These are phyloP conservation scores for Phyllosticta paracitricarpa DNA, from an alignment of 2,329 filamentous ascomycete genomes.

Conservation along the genomic window DNA sequence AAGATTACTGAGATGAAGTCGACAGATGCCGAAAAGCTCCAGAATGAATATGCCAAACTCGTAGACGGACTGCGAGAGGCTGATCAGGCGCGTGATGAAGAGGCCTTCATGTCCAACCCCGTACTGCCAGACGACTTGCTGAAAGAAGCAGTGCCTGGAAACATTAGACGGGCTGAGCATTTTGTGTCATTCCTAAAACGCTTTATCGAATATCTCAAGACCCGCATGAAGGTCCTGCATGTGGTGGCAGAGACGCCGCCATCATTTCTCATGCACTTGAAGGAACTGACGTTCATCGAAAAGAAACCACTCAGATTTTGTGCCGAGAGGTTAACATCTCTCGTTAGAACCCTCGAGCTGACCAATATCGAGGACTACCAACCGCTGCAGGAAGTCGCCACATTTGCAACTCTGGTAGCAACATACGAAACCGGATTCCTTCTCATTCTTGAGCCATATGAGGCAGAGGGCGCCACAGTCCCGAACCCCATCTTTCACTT, in stretches of 20 bases:
- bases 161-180: constrained; percentile 90
- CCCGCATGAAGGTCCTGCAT: constrained; percentile 94
- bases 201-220: constrained; percentile 97
- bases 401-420: constrained; percentile 88
- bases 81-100: constrained; percentile 82
- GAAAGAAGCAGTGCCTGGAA: constrained; percentile 91
- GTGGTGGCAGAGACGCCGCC: constrained; percentile 95
- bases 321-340: constrained; percentile 83
- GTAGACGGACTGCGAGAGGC: constrained; percentile 84
- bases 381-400: constrained; percentile 91
- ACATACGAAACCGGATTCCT: constrained; percentile 97
- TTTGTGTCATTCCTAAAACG: constrained; percentile 91
- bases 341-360: constrained; percentile 88
- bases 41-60: constrained; percentile 90
- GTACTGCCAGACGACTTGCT: constrained; percentile 87
- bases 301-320: constrained; percentile 92
- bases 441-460: constrained; percentile 92
- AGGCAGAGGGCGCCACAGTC: constrained; percentile 89
- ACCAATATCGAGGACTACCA: constrained; percentile 98
- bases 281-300: constrained; percentile 95
- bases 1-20: constrained; percentile 92
- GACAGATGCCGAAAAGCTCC: constrained; percentile 88
- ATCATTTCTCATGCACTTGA: constrained; percentile 85
- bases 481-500: constrained; percentile 97
- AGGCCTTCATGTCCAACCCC: constrained; percentile 95